Base-by-base conservation (phyloP, 352 stramenopile genomes). In the Aphanomyces euteiches region DNA sequence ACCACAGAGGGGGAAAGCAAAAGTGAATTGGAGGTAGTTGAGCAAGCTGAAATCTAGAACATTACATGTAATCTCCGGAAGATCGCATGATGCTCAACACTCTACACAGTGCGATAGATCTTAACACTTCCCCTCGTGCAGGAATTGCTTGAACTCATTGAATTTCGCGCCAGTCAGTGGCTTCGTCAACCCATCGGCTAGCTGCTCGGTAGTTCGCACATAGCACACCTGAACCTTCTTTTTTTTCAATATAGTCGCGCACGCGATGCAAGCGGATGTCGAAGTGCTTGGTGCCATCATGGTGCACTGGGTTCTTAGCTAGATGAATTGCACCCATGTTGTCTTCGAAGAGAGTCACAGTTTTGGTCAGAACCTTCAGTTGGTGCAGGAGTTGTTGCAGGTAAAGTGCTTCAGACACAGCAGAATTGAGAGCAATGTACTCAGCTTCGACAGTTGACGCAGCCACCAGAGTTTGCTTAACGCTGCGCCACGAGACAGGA, bases 341-440 rank as follows among this genome's bases (percentile, higher is more conserved):
- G 45, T 19, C 13, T 19, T 53, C 13, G 13, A 53, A 53, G 28
- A 28, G 28, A 28, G 28, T 28, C 28, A 28, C 28, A 0, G 28
- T 28, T 28, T 28, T 28, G 28, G 28, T 28, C 28, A 2, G 28
- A 28, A 28, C 28, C 28, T 53, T 15, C 13, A 53, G 45, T 53
- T 53, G 45, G n/a, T 19, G 1, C 13, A 53, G 45, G 13, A 53
- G 45, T 53, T 53, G 45, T 53, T 19, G 45, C 45, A 53, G n/a
- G 45, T 53, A 53, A n/a, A 53, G 45, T 19, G 45, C 1, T 53
- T 53, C 45, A 53, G 45, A 53, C 45, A 53, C 45, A n/a, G 45
- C 45, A n/a, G 45, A n/a, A 53, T 53, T 53, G 45, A 53, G 45
- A n/a, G 45, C 45, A 53, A 53, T 53, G 45, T 53, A 53, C 45